Percentiles rank a stretch among this genome's conserved stretches.
These are phyloP conservation scores for Plectosphaerella cucumerina DNA, from an alignment of 2,329 filamentous ascomycete genomes.

Conservation along the genomic window DNA sequence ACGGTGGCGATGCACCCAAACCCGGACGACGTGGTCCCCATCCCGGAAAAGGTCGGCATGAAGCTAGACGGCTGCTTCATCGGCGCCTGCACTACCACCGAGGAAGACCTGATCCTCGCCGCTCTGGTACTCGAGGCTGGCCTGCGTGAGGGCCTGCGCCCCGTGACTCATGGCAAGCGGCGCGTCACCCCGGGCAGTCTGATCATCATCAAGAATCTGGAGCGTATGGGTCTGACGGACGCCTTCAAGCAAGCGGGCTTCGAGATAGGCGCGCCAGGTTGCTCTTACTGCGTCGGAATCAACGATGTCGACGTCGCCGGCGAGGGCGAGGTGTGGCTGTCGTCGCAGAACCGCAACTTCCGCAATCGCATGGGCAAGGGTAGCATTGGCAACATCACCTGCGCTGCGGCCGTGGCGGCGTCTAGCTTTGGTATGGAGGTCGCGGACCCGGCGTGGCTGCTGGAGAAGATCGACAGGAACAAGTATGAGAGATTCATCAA, in stretches of 20 bases:
- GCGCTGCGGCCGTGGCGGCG: conserved; percentile 41
- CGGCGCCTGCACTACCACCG: conserved; percentile 38
- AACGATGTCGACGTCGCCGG: conserved; percentile 29
- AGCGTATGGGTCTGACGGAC: conserved; percentile 24
- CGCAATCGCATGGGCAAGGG: conserved; percentile 35
- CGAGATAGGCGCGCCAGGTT: conserved; percentile 32
- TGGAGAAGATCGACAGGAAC: conserved; percentile 18
- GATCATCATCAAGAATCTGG: conserved; percentile 28
- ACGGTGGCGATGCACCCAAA: conserved; percentile 34
- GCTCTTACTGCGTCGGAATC: conserved; percentile 39
- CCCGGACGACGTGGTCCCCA: conserved; percentile 36
- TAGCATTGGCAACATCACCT: conserved; percentile 35
- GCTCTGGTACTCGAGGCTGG: conserved; percentile 34
- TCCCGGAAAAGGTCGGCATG: conserved; percentile 23
- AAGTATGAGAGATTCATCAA: not conserved
- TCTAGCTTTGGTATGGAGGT: conserved; percentile 40
- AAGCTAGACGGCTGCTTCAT: conserved; percentile 37
- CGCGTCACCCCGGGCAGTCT: conserved; percentile 33
- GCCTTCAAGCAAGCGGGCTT: conserved; percentile 35
- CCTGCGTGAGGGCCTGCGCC: conserved; percentile 23
- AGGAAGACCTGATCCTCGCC: conserved; percentile 36
- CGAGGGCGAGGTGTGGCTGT: conserved; percentile 36
- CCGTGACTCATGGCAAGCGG: conserved; percentile 25
- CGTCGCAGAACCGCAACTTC: conserved; percentile 39
- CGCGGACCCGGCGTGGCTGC: conserved; percentile 27